Evolutionary conservation across 176 grass and related monocot genomes (phyloP), one percentile per base, ranked within the genome.

Genomic region (Eragrostis nindensis): DNA sequence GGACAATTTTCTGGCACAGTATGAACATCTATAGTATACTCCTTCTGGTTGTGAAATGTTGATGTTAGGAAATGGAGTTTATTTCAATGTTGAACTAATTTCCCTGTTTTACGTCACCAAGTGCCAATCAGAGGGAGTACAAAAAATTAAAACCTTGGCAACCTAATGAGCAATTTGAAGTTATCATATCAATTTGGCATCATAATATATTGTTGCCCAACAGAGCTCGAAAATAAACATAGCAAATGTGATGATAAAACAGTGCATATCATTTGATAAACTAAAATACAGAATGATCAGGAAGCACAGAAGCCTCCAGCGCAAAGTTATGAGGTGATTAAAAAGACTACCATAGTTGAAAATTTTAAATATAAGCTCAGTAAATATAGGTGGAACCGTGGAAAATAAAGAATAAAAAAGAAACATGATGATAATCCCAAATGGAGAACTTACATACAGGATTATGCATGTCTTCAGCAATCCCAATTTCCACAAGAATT

Each of bases 401-500:
- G 41, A 32, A 85, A 78, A 24, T 25, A 25, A 66, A 82, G 2
- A 13, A 64, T 21, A 40, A 39, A 78, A 73, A 85, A 25, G 18
- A 62, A 68, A 52, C 52, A 76, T 49, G 17, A 63, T 86, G 32
- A 70, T 32, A 82, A 48, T 57, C 63, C 45, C 69, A 80, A 49
- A 80, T 55, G 71, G 42, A 64, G 63, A 93, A 93, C 95, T 93
- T 94, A 94, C 95, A 98, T 98, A 98, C 95, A 98, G 95, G 95
- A 89, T 94, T 92, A 87, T 94, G 92, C 95, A 98, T 94, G 61
- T 98, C 95, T 94, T 98, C 95, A 11, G 84, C 73, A 71, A 98
- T 94, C 85, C 95, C 95, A 72, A 98, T 89, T 87, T 93, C 95
- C 69, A 94, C 84, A 46, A 98, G 92, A 5, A 93, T 16, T 22